These are phyloP conservation scores for Rubia balearica DNA, from an alignment of 305 asterid genomes.

Conservation along the genomic window DNA sequence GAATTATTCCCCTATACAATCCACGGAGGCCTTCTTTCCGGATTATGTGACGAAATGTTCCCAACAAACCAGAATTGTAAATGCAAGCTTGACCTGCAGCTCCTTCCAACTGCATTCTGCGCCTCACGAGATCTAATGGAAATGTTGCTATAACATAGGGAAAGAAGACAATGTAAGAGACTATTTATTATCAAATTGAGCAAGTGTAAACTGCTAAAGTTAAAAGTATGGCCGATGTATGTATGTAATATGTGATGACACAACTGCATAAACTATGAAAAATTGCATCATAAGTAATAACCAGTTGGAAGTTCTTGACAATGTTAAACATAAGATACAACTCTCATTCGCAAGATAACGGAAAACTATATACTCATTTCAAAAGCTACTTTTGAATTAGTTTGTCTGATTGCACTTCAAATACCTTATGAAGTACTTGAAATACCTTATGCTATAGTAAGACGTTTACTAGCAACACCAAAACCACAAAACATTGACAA, in stretches of 20 bases:
- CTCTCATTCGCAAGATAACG: neutral
- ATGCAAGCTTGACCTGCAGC: conserved; percentile 86
- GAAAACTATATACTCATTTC: neutral
- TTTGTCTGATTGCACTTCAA: neutral
- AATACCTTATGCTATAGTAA: neutral
- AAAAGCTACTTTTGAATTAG: neutral
- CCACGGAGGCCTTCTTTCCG: conserved; percentile 75
- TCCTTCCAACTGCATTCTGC: conserved; percentile 97
- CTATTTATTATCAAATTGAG: neutral
- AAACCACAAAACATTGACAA: neutral
- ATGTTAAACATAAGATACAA: neutral
- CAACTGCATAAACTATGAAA: neutral
- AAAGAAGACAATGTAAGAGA: neutral
- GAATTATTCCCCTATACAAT: conserved; percentile 87
- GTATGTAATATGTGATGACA: neutral
- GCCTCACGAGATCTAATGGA: conserved; percentile 93
- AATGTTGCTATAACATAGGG: conserved; percentile 60
- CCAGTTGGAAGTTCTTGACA: conserved; percentile 4
- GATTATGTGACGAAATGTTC: conserved; percentile 63
- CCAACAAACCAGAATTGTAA: conserved; percentile 66
- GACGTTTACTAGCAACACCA: neutral
- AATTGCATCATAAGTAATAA: neutral
- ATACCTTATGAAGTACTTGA: neutral
- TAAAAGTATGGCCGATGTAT: neutral
- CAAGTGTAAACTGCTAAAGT: neutral